Evolutionary conservation across 2,329 filamentous ascomycete genomes (phyloP).

Genomic region (Ophiostoma himal-ulmi): DNA sequence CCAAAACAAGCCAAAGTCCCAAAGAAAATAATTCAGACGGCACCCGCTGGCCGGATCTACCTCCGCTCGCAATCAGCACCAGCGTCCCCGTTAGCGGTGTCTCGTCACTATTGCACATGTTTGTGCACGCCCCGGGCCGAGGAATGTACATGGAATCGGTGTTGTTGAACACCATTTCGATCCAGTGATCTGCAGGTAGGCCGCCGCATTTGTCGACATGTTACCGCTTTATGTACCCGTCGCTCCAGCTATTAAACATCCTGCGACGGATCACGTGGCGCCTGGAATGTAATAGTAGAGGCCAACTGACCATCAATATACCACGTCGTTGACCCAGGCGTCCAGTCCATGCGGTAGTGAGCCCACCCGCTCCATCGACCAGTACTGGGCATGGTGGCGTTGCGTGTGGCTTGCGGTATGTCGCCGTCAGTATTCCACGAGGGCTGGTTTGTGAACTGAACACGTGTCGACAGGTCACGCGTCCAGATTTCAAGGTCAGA

Average conservation of each 20-base stretch:
- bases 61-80: neutral
- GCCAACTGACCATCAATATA: neutral
- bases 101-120: neutral
- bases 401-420: conserved; percentile 39
- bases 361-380: neutral
- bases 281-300: neutral
- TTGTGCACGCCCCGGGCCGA: neutral
- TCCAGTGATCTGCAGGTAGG: neutral
- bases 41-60: neutral
- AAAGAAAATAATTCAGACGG: neutral
- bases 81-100: neutral
- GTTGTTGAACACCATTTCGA: neutral
- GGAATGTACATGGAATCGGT: neutral
- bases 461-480: conserved; percentile 32
- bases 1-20: neutral
- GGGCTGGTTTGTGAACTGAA: conserved; percentile 50
- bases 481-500: neutral
- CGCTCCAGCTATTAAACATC: neutral
- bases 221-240: neutral
- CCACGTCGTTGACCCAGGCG: neutral
- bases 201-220: neutral
- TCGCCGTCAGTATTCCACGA: conserved; percentile 39
- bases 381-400: conserved; percentile 34
- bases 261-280: neutral
- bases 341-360: neutral